These are phyloP conservation scores for Hibiscus tridactylites DNA, from an alignment of 345 rosid species.

Conservation along the genomic window DNA sequence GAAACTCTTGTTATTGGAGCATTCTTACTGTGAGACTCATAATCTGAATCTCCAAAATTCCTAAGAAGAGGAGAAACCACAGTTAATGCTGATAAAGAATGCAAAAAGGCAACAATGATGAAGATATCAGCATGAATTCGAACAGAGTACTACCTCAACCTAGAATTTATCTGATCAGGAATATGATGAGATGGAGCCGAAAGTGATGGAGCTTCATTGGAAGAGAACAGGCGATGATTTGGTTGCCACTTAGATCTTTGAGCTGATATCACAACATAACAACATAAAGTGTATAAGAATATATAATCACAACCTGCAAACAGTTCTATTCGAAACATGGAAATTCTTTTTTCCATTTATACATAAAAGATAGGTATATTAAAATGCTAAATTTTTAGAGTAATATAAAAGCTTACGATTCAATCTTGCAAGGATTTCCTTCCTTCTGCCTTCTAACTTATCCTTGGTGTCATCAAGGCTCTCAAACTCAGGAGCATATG, in stretches of 20 bases:
- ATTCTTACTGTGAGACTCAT: constrained; percentile 17
- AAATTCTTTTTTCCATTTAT: neutral
- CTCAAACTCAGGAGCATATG: constrained; percentile 80
- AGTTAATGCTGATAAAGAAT: neutral
- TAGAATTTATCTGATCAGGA: constrained; percentile 13
- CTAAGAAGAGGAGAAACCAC: constrained; percentile 18
- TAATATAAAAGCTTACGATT: constrained; percentile 38
- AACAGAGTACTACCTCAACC: constrained; percentile 8
- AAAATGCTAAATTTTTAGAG: neutral
- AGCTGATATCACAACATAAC: constrained; percentile 28
- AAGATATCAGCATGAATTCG: neutral
- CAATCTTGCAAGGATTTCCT: constrained; percentile 56
- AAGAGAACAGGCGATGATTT: constrained; percentile 11
- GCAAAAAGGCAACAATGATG: neutral
- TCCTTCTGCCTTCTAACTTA: constrained; percentile 74
- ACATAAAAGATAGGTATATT: neutral
- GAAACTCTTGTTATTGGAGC: constrained; percentile 48
- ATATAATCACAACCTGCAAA: neutral
- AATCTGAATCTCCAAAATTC: constrained; percentile 26
- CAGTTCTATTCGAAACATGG: neutral
- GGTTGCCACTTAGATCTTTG: constrained; percentile 29
- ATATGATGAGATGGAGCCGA: constrained; percentile 15
- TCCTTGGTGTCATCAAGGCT: constrained; percentile 58
- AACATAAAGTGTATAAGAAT: neutral
- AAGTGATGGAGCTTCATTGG: constrained; percentile 16